These are phyloP conservation scores for Penicillium egyptiacum DNA, from an alignment of 495 filamentous ascomycete species.

Conservation along the genomic window DNA sequence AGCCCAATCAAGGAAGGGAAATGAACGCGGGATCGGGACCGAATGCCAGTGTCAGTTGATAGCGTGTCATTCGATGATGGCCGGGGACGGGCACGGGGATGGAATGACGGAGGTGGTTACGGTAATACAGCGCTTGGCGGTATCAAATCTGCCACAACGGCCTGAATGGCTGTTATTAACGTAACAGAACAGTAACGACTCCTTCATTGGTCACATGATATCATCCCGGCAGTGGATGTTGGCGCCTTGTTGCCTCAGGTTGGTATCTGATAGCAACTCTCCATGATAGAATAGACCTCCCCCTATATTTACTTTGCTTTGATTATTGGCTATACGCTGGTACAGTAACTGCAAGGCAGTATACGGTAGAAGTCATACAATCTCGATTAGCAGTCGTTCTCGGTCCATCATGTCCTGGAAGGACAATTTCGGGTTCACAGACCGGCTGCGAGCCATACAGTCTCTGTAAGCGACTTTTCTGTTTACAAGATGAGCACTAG, in stretches of 20 bases:
- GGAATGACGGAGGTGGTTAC: constrained; percentile 26
- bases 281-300: background rate
- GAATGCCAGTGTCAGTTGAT: constrained; percentile 18
- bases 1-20: constrained; percentile 17
- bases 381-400: background rate
- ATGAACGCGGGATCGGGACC: constrained; percentile 25
- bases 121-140: constrained; percentile 11
- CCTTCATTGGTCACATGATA: constrained; percentile 24
- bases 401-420: constrained; percentile 43
- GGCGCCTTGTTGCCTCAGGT: constrained; percentile 2
- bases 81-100: constrained; percentile 27
- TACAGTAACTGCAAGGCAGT: background rate
- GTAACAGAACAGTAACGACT: background rate
- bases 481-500: background rate
- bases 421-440: constrained; percentile 48
- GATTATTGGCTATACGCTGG: background rate
- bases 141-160: background rate
- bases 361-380: background rate
- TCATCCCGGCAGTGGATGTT: constrained; percentile 8
- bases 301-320: background rate
- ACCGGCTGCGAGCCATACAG: constrained; percentile 50
- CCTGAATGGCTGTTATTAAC: background rate
- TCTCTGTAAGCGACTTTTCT: constrained; percentile 38
- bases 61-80: constrained; percentile 23
- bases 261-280: background rate